phyloP scores from a whole-genome alignment of 2,329 filamentous ascomycete genomes.

The Colletotrichum filicis region DNA sequence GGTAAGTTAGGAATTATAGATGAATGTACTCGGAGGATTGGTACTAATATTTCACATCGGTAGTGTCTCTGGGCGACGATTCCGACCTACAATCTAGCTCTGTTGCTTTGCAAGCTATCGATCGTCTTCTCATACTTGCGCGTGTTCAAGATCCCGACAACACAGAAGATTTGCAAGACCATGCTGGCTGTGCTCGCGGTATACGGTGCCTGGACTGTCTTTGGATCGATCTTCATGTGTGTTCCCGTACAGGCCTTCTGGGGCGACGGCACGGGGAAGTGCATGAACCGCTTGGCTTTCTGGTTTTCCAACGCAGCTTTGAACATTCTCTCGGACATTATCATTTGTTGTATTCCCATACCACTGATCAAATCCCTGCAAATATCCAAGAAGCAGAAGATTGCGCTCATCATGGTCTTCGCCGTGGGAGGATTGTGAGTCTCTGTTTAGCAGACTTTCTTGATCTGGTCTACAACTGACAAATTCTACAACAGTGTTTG shows the following conservation, averaged over 20 bases:
- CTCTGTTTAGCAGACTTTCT: too few species aligned
- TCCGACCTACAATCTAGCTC: too few species aligned
- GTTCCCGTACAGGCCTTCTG: constrained; percentile 40
- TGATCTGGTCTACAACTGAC: too few species aligned
- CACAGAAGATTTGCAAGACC: constrained; percentile 38
- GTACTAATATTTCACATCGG: too few species aligned
- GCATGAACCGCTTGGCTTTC: constrained; percentile 38
- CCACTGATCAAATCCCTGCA: constrained; percentile 44
- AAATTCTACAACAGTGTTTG: too few species aligned
- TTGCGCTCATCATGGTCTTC: constrained; percentile 53
- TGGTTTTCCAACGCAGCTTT: constrained; percentile 42
- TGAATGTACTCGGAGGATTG: too few species aligned
- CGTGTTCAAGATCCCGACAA: constrained; percentile 20
- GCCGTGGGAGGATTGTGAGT: constrained; percentile 47
- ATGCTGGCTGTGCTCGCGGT: constrained; percentile 37
- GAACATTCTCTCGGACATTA: constrained; percentile 44
- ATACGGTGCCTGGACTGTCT: constrained; percentile 42
- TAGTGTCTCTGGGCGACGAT: too few species aligned
- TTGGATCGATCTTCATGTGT: constrained; percentile 41
- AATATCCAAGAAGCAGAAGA: constrained; percentile 51
- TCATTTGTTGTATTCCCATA: constrained; percentile 26
- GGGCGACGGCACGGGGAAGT: constrained; percentile 35
- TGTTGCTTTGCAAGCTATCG: too few species aligned
- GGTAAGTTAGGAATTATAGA: too few species aligned
- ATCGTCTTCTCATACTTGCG: too few species aligned